Conservation (phyloP, 208 protist genomes). For the Trypanosoma rangeli region DNA sequence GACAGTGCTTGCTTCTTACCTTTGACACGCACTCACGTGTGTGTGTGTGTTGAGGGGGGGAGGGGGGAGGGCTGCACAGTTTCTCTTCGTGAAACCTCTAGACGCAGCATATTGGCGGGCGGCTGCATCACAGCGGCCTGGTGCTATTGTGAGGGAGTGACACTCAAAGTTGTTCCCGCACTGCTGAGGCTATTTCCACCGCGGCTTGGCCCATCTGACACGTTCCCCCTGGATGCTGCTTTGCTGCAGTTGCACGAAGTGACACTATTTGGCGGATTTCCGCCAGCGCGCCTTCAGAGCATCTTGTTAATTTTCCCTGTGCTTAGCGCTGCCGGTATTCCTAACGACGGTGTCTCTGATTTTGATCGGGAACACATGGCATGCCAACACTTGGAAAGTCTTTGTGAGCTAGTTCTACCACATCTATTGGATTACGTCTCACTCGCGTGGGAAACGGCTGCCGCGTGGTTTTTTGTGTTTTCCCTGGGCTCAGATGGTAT, state of each 20-base stretch:
- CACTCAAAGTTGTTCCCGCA: conserved; percentile 13
- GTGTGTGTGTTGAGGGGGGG: too few relatives aligned
- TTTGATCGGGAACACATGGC: not conserved
- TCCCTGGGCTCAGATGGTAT: conserved; percentile 20
- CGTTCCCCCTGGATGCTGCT: not conserved
- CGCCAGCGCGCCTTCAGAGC: conserved; percentile 29
- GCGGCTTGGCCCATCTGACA: not conserved
- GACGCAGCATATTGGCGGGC: not conserved
- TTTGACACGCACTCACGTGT: conserved; percentile 2
- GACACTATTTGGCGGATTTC: conserved; percentile 34
- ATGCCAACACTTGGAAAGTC: conserved; percentile 15
- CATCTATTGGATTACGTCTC: not conserved
- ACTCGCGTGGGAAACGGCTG: not conserved
- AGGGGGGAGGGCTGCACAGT: not conserved
- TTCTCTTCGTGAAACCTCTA: not conserved
- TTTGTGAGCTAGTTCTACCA: conserved; percentile 22
- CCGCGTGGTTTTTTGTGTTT: conserved; percentile 35
- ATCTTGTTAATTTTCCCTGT: conserved; percentile 13
- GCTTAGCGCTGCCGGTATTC: not conserved
- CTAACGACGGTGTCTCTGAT: not conserved
- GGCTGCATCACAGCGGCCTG: conserved; percentile 4
- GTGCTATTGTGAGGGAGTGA: not conserved
- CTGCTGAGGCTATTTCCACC: conserved; percentile 13
- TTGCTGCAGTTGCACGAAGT: conserved; percentile 18
- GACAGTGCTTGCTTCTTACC: conserved; percentile 5